phyloP scores from a whole-genome alignment of 768 basidiomycete genomes.

The Asterophora parasitica region DNA sequence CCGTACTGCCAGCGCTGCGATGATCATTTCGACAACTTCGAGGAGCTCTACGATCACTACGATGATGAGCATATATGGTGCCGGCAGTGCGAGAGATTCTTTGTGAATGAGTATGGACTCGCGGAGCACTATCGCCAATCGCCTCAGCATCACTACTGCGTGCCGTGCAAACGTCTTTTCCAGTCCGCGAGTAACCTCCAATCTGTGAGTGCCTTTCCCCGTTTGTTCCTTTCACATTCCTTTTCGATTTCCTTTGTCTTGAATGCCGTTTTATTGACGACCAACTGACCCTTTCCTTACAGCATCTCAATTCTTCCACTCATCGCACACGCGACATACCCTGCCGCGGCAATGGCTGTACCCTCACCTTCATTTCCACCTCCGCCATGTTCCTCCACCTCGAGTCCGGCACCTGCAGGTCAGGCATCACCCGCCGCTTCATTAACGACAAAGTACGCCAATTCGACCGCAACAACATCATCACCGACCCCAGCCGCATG shows the following conservation, averaged over 20 bases:
- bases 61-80: slow-evolving; percentile 39
- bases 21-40: slow-evolving; percentile 30
- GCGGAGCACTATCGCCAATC: slow-evolving; percentile 48
- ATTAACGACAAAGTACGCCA: slow-evolving; percentile 39
- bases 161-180: slow-evolving; percentile 40
- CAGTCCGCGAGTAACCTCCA: slow-evolving; percentile 31
- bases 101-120: slow-evolving; percentile 34
- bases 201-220: slow-evolving; percentile 10
- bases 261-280: neutral
- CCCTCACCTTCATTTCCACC: slow-evolving; percentile 40
- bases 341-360: slow-evolving; percentile 42
- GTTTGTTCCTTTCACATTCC: neutral
- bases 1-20: slow-evolving; percentile 50
- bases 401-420: slow-evolving; percentile 54
- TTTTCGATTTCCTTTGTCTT: neutral
- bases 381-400: slow-evolving; percentile 59
- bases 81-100: slow-evolving; percentile 34
- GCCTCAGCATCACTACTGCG: slow-evolving; percentile 38
- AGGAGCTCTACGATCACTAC: slow-evolving; percentile 38
- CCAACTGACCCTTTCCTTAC: neutral
- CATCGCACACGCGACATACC: slow-evolving; percentile 37
- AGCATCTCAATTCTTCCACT: slow-evolving; percentile 50
- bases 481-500: slow-evolving; percentile 54
- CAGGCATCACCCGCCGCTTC: slow-evolving; percentile 36
- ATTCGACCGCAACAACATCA: slow-evolving; percentile 40